Base-by-base conservation (phyloP, 2,329 filamentous ascomycete species). In the Neonectria hederae region DNA sequence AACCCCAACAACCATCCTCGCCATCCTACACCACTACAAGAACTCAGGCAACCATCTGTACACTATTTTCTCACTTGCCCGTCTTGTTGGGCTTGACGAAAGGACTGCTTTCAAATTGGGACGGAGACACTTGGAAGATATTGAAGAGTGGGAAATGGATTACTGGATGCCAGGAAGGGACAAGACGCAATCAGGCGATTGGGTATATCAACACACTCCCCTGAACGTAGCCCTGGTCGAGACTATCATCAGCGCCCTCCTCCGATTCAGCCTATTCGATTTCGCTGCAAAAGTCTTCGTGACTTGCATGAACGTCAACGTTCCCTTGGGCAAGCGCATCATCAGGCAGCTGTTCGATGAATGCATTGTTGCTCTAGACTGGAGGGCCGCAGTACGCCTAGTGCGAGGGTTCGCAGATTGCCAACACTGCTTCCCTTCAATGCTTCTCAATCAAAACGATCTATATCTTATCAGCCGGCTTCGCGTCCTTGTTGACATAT, bases 11-110 rank as follows among this genome's bases (percentile, higher is more conserved):
- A 87, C 85, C 0, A 76, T 83, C 22, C 75, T 82, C 7, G 84
- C 82, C 61, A 76, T 88, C 19, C 70, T 88, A 21, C 81, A 83
- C 49, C 85, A 87, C 67, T 85, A 84, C 71, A 82, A 79, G 40
- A 74, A 72, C 6, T 78, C 76, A 7, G 74, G 77, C 2, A 80
- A 85, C 45, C 67, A 81, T 2, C 70, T 79, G 6, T 77, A 77
- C 11, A 83, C 87, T 59, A 77, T 83, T 35, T 75, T 78, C n/a
- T 70, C 82, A 0, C 71, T 87, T 42, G 76, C 79, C 17, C 81
- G 83, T 43, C 76, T 87, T 63, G 78, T 82, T 19, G 85, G 82
- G 1, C 64, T 78, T 4, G 81, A 86, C 55, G 30, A 67, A 2
- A 74, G 73, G 38, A 74, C 72, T 3, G 83, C 83, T 14, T 73